Conservation (phyloP, 2,329 filamentous ascomycete genomes). For the Tolypocladium amazonense region DNA sequence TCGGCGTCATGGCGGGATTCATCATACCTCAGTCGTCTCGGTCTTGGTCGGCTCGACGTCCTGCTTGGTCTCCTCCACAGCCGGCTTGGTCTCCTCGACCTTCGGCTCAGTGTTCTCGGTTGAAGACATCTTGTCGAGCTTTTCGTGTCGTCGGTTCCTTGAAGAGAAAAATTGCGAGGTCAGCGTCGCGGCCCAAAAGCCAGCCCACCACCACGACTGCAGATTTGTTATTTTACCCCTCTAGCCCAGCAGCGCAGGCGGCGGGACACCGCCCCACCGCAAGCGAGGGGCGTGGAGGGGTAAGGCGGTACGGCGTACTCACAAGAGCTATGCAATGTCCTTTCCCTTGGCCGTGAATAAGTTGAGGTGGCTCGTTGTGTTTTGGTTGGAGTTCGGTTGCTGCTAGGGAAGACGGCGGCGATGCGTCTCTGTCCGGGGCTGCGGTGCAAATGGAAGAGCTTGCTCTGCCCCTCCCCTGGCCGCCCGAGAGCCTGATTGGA, state of each 20-base stretch:
- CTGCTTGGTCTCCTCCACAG: conserved; percentile 15
- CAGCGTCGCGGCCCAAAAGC: conserved; percentile 1
- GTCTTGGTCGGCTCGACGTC: conserved; percentile 10
- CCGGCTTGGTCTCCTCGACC: conserved; percentile 33
- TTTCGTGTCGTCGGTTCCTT: background rate
- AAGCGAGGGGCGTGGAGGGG: background rate
- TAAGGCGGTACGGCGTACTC: background rate
- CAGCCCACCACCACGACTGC: background rate
- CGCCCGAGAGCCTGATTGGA: background rate
- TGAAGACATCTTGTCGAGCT: conserved; percentile 31
- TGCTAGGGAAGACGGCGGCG: background rate
- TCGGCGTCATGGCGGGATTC: background rate
- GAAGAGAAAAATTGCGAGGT: background rate
- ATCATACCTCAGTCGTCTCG: conserved; percentile 18
- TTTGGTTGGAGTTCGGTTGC: background rate
- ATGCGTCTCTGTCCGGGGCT: background rate
- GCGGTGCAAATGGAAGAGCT: background rate
- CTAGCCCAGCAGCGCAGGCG: background rate
- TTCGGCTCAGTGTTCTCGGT: conserved; percentile 43
- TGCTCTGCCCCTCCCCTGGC: background rate
- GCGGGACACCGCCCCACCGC: background rate
- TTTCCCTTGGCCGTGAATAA: background rate
- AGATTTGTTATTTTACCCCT: conserved; percentile 2
- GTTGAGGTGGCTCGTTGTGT: background rate
- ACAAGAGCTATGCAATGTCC: background rate